These are phyloP conservation scores for Phoenix roebelenii DNA, from an alignment of 176 grass and related monocot genomes.

Conservation along the genomic window DNA sequence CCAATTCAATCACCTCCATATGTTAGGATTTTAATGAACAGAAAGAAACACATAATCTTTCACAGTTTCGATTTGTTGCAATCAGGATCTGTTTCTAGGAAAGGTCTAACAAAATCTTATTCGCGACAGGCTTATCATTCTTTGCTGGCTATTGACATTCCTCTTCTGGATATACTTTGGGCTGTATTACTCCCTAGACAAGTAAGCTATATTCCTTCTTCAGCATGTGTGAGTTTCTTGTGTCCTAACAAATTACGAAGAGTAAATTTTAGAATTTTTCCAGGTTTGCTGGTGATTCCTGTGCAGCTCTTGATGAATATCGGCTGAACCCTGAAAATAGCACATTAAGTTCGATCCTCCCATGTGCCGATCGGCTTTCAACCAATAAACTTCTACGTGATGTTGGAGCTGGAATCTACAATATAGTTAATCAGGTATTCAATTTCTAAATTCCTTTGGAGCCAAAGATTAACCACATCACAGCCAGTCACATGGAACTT, in stretches of 20 bases:
- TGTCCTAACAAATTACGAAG: neutral
- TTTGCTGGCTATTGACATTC: constrained; percentile 64
- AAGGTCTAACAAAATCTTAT: too few species aligned
- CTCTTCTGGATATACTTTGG: constrained; percentile 79
- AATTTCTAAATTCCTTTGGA: too few species aligned
- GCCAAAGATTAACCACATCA: too few species aligned
- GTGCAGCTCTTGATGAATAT: constrained; percentile 62
- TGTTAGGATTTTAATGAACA: too few species aligned
- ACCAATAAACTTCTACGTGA: constrained; percentile 39
- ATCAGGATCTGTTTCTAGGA: too few species aligned
- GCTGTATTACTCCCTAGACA: constrained; percentile 75
- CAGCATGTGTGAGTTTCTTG: neutral
- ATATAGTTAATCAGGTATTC: constrained; percentile 62
- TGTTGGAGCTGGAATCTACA: constrained; percentile 53
- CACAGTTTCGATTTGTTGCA: too few species aligned
- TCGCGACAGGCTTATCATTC: constrained; percentile 38
- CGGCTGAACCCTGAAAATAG: constrained; percentile 68
- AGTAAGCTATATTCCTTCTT: constrained; percentile 29
- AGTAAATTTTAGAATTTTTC: too few species aligned
- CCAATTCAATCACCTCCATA: too few species aligned
- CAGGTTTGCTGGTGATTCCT: constrained; percentile 71
- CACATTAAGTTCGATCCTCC: constrained; percentile 69
- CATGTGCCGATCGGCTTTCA: constrained; percentile 42
- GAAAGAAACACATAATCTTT: too few species aligned
- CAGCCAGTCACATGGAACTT: too few species aligned